Base-by-base conservation (phyloP, 1,139 yeast species). In the Lodderomyces beijingensis region DNA sequence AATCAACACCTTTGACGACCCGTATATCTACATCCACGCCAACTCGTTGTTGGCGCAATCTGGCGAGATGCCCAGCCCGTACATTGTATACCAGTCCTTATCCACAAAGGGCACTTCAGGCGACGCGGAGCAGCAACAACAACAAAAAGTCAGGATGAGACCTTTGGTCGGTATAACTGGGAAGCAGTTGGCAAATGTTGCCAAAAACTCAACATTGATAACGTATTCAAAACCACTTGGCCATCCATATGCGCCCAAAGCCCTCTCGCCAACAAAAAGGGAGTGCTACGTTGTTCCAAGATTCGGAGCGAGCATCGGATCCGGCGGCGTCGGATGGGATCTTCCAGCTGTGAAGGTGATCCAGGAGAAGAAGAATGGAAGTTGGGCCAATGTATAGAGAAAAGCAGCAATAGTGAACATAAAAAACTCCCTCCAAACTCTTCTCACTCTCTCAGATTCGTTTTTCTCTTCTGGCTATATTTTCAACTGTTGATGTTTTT, bases 281-380 rank as follows among this genome's bases (percentile, higher is more conserved):
- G 91, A 84, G 48, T 86, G 95, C 45, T 88, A 87, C 59, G 96
- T 89, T 16, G 81, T 88, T 28, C 97, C 97, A 1, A 62, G 96
- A 36, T 79, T 85, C 52, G 97, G 97, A 8, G 89, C 95, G 8
- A 72, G 80, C 5, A 66, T 82, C 27, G 94, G 95, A 3, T 72
- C 79, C 22, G 95, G 95, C 18, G 86, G 88, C 16, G 70, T 84
- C 17, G 96, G 96, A 7, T 89, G 96, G 95, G 96, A 89, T 49
- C 60, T 89, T 32, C 95, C 95, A 4, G 95, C 87, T 1, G 64
- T 80, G 17, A 82, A 86, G 51, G 93, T 88, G 1, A 64, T 64
- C 2, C 96, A 89, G 51, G 69, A 65, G 40, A 85, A 78, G 50
- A 54, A 63, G 10, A 53, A 63, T 25, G 91, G 91, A 1, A 58